Evolutionary conservation across 2,329 filamentous ascomycete species (phyloP), one percentile per base, ranked within the genome.

Genomic region (Domatiomyces globalis): DNA sequence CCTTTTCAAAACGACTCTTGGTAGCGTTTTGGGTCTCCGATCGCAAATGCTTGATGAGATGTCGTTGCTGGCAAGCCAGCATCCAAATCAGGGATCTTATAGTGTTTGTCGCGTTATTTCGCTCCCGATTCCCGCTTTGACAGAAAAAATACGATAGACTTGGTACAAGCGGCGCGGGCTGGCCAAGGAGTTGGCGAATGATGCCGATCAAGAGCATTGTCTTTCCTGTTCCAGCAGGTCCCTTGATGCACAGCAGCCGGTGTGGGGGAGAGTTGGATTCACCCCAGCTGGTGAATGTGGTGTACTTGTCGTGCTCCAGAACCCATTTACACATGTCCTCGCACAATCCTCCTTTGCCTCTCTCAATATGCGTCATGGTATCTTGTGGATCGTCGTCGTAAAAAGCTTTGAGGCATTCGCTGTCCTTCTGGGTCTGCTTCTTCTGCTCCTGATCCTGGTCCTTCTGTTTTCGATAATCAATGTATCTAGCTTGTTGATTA

Each of bases 121-220:
- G n/a, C n/a, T n/a, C n/a, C n/a, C n/a, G n/a, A n/a, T n/a, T n/a
- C n/a, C n/a, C n/a, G 22, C 22, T 6, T 25, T 25, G 22, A 25
- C 22, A 25, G 22, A 25, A 25, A 25, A 25, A 25, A 25, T 25
- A 25, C 22, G 22, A 25, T 25, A 25, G 22, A 25, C 3, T 4
- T 6, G 22, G 22, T 25, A 6, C 22, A 25, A 25, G 22, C 6
- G 6, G 3, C 3, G 22, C 22, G 6, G 6, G 6, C 22, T 25
- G 22, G 6, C 6, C 22, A 6, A 6, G 6, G 22, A 25, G 22
- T 25, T 25, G 3, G 22, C 22, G 22, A 25, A 25, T 25, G 22
- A 63, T 56, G 10, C 60, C 54, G 29, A 56, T 53, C 29, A 60
- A 33, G 12, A 62, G 49, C 60, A 62, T 63, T 8, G 60, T 62